A percentile compares a stretch with the other conserved stretches of the same genome.
Evolutionary conservation across 148 eudicot species (phyloP).

Genomic region (Camellia sinensis): DNA sequence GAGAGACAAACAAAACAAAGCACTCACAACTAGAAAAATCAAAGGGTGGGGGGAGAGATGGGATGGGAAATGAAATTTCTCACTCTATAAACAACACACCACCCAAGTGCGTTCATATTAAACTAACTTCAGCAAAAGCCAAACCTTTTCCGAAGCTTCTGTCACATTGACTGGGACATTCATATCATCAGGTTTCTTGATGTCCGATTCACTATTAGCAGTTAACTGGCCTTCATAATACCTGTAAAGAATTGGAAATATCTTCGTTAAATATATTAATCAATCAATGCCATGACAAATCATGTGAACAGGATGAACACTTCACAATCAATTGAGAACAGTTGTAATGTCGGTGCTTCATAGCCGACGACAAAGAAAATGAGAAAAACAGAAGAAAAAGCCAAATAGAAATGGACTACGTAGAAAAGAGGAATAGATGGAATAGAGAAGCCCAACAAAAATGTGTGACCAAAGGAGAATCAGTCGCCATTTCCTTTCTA

Average conservation of each 20-base stretch:
- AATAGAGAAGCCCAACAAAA: no score
- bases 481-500: no score
- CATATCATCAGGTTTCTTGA: background rate
- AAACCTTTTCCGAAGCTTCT: slow-evolving; percentile 20
- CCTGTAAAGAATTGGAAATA: background rate
- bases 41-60: no score
- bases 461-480: no score
- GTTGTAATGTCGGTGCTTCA: no score
- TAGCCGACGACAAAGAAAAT: no score
- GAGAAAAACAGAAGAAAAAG: no score
- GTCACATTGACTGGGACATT: background rate
- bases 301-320: background rate
- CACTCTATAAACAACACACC: background rate
- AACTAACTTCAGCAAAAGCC: background rate
- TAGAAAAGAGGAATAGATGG: no score
- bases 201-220: slow-evolving; percentile 7
- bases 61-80: background rate
- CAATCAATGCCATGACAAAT: background rate
- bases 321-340: no score
- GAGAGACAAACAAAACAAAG: no score
- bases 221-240: slow-evolving; percentile 21
- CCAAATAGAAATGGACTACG: no score
- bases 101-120: background rate
- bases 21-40: no score
- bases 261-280: background rate